phyloP scores from a whole-genome alignment of 2,329 filamentous ascomycete species.

The Sporothrix brunneoviolacea region DNA sequence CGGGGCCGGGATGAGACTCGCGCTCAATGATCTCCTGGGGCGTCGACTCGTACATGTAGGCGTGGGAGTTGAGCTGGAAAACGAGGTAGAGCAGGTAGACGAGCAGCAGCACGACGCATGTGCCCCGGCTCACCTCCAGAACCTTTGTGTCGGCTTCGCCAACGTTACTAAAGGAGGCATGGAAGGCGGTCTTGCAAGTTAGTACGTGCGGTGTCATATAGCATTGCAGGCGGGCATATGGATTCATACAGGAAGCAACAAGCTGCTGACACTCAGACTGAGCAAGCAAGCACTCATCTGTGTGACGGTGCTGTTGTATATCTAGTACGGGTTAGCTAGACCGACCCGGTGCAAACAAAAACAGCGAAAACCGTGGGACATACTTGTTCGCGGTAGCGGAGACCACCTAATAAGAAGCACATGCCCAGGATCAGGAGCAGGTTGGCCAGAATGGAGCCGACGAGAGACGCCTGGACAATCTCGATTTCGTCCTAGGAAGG shows the following conservation, averaged over 20 bases:
- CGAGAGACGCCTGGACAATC: slow-evolving; percentile 68
- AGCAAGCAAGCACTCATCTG: slow-evolving; percentile 67
- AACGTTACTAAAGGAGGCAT: slow-evolving; percentile 60
- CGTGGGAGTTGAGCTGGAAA: slow-evolving; percentile 69
- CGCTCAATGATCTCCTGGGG: slow-evolving; percentile 57
- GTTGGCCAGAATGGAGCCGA: slow-evolving; percentile 74
- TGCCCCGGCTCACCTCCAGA: slow-evolving; percentile 68
- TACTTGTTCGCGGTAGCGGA: slow-evolving; percentile 59
- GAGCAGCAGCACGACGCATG: slow-evolving; percentile 65
- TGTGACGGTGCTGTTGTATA: slow-evolving; percentile 67
- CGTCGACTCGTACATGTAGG: slow-evolving; percentile 61
- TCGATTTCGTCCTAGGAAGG: slow-evolving; percentile 53
- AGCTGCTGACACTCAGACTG: slow-evolving; percentile 50
- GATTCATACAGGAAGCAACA: slow-evolving; percentile 23
- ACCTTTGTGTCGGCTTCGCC: slow-evolving; percentile 53
- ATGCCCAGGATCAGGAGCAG: slow-evolving; percentile 69
- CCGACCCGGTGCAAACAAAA: not conserved
- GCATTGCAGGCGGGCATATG: not conserved
- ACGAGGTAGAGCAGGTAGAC: slow-evolving; percentile 68
- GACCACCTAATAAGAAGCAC: slow-evolving; percentile 63
- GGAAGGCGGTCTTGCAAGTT: slow-evolving; percentile 42
- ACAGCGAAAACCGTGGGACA: not conserved
- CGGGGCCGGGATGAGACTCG: slow-evolving; percentile 61
- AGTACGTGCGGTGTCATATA: not conserved
- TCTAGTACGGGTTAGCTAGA: slow-evolving; percentile 26